phyloP scores from a whole-genome alignment of 2,329 filamentous ascomycete genomes.

The Rugonectria rugulosa region DNA sequence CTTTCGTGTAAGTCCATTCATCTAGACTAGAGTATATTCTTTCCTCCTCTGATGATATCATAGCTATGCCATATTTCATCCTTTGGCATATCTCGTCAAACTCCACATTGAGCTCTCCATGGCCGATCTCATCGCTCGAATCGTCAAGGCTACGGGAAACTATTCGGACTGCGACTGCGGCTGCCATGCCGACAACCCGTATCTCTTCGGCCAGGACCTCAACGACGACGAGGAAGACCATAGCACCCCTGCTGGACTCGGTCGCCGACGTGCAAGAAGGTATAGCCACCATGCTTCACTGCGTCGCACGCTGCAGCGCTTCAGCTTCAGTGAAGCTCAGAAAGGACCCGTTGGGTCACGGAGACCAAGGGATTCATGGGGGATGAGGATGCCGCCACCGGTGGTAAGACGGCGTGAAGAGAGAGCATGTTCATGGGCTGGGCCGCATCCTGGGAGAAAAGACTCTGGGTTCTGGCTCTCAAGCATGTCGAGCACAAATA shows the following conservation, averaged over 20 bases:
- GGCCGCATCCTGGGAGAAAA: background rate
- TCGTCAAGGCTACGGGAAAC: conserved; percentile 33
- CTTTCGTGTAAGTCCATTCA: conserved; percentile 33
- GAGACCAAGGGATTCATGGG: background rate
- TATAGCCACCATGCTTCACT: background rate
- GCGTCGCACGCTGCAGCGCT: conserved; percentile 1
- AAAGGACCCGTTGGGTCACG: background rate
- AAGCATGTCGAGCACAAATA: conserved; percentile 5
- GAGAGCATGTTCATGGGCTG: conserved; percentile 5
- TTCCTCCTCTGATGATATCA: background rate
- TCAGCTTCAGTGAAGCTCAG: background rate
- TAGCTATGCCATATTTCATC: conserved; percentile 37
- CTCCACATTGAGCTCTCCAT: conserved; percentile 39
- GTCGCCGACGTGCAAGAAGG: background rate
- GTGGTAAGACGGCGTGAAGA: background rate
- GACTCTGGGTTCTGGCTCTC: conserved; percentile 6
- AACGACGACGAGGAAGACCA: background rate
- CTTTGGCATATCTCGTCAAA: conserved; percentile 39
- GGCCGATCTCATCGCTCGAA: conserved; percentile 39
- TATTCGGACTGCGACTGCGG: conserved; percentile 29
- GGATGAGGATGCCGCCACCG: background rate
- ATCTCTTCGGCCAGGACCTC: conserved; percentile 1
- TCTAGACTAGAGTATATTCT: background rate
- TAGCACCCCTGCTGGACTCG: conserved; percentile 3
- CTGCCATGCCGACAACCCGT: conserved; percentile 25